A percentile compares a stretch with the other conserved stretches of the same genome.
Conservation (phyloP, 139 green algal species). For the Trebouxia sp. region DNA sequence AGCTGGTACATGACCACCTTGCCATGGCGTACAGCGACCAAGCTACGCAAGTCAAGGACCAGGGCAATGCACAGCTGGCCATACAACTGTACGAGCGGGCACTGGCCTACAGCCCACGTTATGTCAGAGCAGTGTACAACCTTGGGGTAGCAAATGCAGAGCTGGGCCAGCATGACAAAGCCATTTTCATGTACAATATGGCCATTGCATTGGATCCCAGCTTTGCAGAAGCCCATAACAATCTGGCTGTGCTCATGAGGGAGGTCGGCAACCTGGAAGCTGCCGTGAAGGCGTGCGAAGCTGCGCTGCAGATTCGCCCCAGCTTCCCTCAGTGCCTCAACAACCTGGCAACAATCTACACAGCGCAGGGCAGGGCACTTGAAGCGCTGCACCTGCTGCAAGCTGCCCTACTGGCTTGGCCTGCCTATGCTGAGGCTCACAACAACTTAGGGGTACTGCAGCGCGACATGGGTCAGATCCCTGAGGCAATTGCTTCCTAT, state of each 20-base stretch:
- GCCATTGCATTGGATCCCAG: constrained; percentile 68
- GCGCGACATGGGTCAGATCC: constrained; percentile 56
- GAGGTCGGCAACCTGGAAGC: constrained; percentile 78
- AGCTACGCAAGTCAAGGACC: constrained; percentile 64
- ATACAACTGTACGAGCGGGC: background rate
- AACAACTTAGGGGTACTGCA: constrained; percentile 89
- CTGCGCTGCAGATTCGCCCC: constrained; percentile 48
- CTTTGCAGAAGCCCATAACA: constrained; percentile 92
- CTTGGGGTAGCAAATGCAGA: constrained; percentile 85
- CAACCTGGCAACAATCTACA: constrained; percentile 96
- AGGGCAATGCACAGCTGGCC: background rate
- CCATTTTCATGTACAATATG: constrained; percentile 92
- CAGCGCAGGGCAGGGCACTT: constrained; percentile 71
- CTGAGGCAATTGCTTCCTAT: constrained; percentile 76
- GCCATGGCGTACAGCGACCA: constrained; percentile 85
- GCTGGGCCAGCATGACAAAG: constrained; percentile 66
- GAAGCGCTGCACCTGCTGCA: constrained; percentile 83
- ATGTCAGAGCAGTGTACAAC: constrained; percentile 94
- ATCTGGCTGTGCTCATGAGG: constrained; percentile 79
- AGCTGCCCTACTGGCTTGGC: constrained; percentile 70
- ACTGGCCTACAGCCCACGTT: constrained; percentile 50
- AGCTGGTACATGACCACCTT: constrained; percentile 72
- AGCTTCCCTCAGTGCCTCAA: constrained; percentile 74
- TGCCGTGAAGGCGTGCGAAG: constrained; percentile 61
- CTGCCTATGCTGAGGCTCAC: constrained; percentile 76